Evolutionary conservation across 2,329 filamentous ascomycete genomes (phyloP).

Genomic region (Atkinsonella texensis): DNA sequence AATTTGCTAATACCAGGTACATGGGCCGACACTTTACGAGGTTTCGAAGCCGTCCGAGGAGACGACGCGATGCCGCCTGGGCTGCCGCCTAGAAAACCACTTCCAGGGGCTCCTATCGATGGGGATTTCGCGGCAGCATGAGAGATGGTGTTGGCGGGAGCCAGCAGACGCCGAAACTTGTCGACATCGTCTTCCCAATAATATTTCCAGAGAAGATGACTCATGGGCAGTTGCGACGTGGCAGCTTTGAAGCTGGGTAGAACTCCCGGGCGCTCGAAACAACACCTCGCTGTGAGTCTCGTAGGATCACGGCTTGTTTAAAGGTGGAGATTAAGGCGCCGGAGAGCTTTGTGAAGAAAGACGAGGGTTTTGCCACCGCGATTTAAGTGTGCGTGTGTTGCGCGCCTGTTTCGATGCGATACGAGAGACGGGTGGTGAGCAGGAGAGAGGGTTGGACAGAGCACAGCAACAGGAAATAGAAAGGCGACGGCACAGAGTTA

Average conservation of each 20-base stretch:
- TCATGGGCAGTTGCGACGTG: slow-evolving; percentile 51
- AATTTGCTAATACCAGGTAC: slow-evolving; percentile 29
- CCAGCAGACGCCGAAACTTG: slow-evolving; percentile 79
- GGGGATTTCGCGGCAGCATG: slow-evolving; percentile 44
- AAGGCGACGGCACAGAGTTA: background rate
- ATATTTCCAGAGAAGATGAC: slow-evolving; percentile 90
- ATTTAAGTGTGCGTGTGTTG: background rate
- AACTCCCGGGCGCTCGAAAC: slow-evolving; percentile 39
- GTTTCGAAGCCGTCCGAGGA: slow-evolving; percentile 35
- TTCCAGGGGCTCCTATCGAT: slow-evolving; percentile 24
- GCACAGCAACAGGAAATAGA: background rate
- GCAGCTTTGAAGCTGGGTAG: background rate
- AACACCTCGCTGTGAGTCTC: slow-evolving; percentile 85
- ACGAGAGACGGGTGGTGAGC: background rate
- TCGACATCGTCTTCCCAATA: slow-evolving; percentile 98
- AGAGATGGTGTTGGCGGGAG: slow-evolving; percentile 50
- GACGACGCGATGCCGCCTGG: slow-evolving; percentile 33
- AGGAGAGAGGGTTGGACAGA: background rate
- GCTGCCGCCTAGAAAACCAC: slow-evolving; percentile 23
- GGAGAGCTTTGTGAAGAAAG: slow-evolving; percentile 10
- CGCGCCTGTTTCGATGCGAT: background rate
- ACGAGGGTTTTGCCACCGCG: background rate
- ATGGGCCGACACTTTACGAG: slow-evolving; percentile 40
- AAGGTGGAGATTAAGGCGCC: slow-evolving; percentile 47
- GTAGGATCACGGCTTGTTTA: slow-evolving; percentile 80